These are phyloP conservation scores for Dendrocalamus latiflorus DNA, from an alignment of 202 grass and related monocot species.

Conservation along the genomic window DNA sequence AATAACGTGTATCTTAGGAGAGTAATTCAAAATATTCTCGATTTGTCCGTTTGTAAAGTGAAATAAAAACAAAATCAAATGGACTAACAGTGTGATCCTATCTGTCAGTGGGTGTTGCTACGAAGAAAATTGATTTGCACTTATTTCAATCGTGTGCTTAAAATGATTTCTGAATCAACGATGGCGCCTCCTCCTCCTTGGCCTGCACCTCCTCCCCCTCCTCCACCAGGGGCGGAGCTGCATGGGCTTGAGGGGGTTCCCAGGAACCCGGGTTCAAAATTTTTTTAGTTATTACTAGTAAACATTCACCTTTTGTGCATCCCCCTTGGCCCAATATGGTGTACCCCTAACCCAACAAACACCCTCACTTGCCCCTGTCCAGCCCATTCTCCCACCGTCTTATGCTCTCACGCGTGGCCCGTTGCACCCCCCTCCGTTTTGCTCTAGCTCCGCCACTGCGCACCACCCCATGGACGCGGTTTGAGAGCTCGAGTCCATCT, in stretches of 20 bases:
- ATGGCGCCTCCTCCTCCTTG: neutral
- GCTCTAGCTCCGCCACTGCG: no score
- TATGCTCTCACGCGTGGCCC: no score
- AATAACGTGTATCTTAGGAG: neutral
- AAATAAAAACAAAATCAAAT: neutral
- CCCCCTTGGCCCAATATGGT: no score
- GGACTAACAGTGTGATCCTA: neutral
- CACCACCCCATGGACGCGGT: slow-evolving; percentile 22
- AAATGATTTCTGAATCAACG: neutral
- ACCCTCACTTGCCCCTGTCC: no score
- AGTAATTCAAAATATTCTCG: neutral
- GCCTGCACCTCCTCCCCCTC: neutral
- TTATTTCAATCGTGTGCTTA: neutral
- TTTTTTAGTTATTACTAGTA: no score
- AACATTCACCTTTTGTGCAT: no score
- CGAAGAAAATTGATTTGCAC: neutral
- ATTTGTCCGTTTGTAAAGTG: neutral
- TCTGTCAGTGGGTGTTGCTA: neutral
- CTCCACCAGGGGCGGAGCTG: no score
- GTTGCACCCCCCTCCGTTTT: no score
- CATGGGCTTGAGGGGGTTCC: no score
- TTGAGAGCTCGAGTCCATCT: slow-evolving; percentile 24
- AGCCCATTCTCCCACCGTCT: no score
- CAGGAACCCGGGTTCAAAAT: no score
- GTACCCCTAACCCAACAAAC: no score